Base-by-base conservation (phyloP, 2,329 filamentous ascomycete genomes). In the Botrytis elliptica region DNA sequence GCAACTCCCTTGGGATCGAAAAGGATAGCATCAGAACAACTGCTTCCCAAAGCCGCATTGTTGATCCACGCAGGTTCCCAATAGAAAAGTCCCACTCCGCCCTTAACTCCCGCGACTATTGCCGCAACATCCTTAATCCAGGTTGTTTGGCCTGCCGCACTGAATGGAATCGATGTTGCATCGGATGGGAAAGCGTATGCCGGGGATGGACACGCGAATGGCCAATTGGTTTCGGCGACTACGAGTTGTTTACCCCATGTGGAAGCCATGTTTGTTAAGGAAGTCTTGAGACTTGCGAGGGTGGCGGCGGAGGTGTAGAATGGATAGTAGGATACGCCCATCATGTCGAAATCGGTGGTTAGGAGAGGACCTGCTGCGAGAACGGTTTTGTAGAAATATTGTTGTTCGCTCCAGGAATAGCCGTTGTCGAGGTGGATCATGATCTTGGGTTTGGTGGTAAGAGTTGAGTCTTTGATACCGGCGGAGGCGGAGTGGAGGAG, bases 401-500 rank as follows among this genome's bases (percentile, higher is more conserved):
- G 83, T 79, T 93, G 91, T 4, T 87, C 87, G 5, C 82, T 84
- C 89, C 88, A 92, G 76, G 91, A 86, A 90, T 91, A 94, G n/a
- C 91, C 91, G 78, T 92, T 91, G 81, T 93, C 91, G 5, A 93
- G 85, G 78, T 93, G 92, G 59, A 93, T 88, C 89, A 93, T 90
- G 81, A 93, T 92, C 79, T 90, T 88, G 1, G 91, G 90, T 75
- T 87, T 85, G 0, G 86, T 84, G 59, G 81, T 81, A 40, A 92
- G 82, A 4, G 82, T 83, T 7, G 88, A 91, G 78, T 91, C 89
- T 78, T 89, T 91, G 78, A 94, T 86, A 3, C 88, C 92, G 73
- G 84, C 86, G 0, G 88, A 85, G 0, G 89, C 91, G 10, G 89
- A 89, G 79, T 91, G 88, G 14, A 93, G 85, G 36, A 94, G 84